These are phyloP conservation scores for Lecanicillium sp. DNA, from an alignment of 2,329 filamentous ascomycete genomes.

Conservation along the genomic window DNA sequence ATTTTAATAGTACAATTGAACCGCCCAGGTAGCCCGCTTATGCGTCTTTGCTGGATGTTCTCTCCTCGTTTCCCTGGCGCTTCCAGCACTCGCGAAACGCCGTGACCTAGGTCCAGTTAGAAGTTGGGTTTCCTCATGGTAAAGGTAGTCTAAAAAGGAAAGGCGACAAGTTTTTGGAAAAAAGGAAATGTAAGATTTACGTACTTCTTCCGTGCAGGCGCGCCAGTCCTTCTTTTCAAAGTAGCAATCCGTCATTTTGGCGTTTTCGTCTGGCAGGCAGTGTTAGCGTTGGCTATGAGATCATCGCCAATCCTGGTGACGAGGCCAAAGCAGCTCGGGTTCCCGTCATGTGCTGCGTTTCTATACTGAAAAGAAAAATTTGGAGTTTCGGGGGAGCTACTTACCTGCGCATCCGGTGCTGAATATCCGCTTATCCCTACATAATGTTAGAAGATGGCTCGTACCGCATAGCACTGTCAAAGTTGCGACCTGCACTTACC, in stretches of 20 bases:
- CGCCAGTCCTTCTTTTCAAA: slow-evolving; percentile 96
- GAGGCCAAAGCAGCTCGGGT: too few species aligned
- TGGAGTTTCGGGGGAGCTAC: too few species aligned
- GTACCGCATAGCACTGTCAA: too few species aligned
- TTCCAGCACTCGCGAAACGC: slow-evolving; percentile 89
- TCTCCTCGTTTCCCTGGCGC: slow-evolving; percentile 72
- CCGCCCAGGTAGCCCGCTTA: slow-evolving; percentile 12
- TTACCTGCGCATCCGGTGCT: slow-evolving; percentile 88
- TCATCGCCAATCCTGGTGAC: too few species aligned
- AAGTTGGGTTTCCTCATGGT: not conserved
- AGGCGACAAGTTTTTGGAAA: too few species aligned
- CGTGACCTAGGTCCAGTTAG: slow-evolving; percentile 63
- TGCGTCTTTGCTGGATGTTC: slow-evolving; percentile 69
- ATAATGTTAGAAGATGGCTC: too few species aligned
- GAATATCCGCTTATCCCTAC: slow-evolving; percentile 94
- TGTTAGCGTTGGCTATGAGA: not conserved
- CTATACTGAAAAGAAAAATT: too few species aligned
- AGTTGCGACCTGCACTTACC: slow-evolving; percentile 46
- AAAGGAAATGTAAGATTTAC: slow-evolving; percentile 21
- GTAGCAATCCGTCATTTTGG: slow-evolving; percentile 89
- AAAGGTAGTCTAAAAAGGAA: not conserved
- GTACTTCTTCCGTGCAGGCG: slow-evolving; percentile 76
- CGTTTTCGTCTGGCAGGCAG: slow-evolving; percentile 64
- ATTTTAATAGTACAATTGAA: not conserved
- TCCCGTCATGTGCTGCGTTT: too few species aligned